Base-by-base conservation (phyloP, 1,284 basidiomycete genomes). In the Bondarzewia mesenterica region DNA sequence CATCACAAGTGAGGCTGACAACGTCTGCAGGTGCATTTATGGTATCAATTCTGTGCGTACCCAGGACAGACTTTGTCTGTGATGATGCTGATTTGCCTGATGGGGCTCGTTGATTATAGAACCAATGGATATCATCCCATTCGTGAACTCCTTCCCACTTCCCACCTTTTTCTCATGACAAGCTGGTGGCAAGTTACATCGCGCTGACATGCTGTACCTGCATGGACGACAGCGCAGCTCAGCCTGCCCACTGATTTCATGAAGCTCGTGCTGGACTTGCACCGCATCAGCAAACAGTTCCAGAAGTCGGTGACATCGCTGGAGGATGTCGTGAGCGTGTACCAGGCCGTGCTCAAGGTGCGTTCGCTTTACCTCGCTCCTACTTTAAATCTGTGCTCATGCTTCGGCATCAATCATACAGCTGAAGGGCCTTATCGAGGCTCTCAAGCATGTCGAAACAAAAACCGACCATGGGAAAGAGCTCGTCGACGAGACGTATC, bases 261-360 rank as follows among this genome's bases (percentile, higher is more conserved):
- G 57, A 90, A 89, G 58, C 64, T 80, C 25, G 93, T 99, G 85
- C 96, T 96, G 0, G 96, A 99, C 63, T 82, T 99, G 64, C 89
- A 89, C 57, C 82, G 96, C 6, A 80, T 98, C 40, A 88, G 87
- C 59, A 99, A 98, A 65, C 80, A 90, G 22, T 95, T 99, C 68
- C 89, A 93, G 63, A 89, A 88, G 54, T 77, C 80, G 0, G 75
- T 82, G 1, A 93, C 94, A 0, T 82, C 81, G 0, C 75, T 99
- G 6, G 94, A 99, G 61, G 95, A 99, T 57, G 93, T 99, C 5
- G 93, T 99, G 6, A 83, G 94, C 8, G 87, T 96, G 0, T 99
- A 97, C 64, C 95, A 99, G 63, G 91, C 93, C 1, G 80, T 93
- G 1, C 59, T 80, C 16, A 77, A 80, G 64, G 80, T 81, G 46